These are phyloP conservation scores for Coemansia sp. DNA, from an alignment of 192 early-diverging fungal species.

Conservation along the genomic window DNA sequence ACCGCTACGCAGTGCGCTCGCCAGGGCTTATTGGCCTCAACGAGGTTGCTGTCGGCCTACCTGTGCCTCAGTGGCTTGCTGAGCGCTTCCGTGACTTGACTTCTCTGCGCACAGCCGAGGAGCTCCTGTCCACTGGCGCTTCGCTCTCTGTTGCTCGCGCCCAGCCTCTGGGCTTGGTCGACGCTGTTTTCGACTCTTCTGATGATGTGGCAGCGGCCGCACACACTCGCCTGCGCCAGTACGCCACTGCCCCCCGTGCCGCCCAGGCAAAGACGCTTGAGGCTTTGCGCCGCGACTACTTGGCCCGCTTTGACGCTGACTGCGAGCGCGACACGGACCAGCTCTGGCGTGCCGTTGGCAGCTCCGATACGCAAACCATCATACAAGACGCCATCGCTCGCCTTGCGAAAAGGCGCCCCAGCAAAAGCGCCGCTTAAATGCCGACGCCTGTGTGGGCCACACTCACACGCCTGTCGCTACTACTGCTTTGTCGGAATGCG, in stretches of 20 bases:
- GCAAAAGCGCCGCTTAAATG: not conserved
- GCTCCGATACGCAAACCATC: conserved; percentile 13
- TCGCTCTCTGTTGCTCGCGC: conserved; percentile 5
- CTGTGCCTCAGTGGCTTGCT: conserved; percentile 40
- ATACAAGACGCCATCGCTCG: conserved; percentile 1
- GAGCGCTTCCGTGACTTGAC: conserved; percentile 40
- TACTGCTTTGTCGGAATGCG: not conserved
- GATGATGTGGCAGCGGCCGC: conserved; percentile 11
- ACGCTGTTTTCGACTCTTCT: conserved; percentile 13
- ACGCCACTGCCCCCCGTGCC: not conserved
- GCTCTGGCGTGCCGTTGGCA: conserved; percentile 20
- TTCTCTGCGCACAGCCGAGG: conserved; percentile 19
- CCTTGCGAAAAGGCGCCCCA: not conserved
- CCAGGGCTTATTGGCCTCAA: conserved; percentile 34
- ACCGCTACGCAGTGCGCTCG: conserved; percentile 27
- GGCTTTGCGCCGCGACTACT: conserved; percentile 14
- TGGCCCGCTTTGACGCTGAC: conserved; percentile 18
- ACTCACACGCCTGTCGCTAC: not conserved
- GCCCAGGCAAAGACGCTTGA: conserved; percentile 21
- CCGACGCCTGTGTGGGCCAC: not conserved
- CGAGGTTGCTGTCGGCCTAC: conserved; percentile 39
- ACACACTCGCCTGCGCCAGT: not conserved
- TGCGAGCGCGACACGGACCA: conserved; percentile 21
- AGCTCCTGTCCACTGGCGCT: conserved; percentile 23
- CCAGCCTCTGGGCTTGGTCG: conserved; percentile 22